Base-by-base conservation (phyloP, 805 yeast genomes). In the Kregervanrija pseudodelftensis region DNA sequence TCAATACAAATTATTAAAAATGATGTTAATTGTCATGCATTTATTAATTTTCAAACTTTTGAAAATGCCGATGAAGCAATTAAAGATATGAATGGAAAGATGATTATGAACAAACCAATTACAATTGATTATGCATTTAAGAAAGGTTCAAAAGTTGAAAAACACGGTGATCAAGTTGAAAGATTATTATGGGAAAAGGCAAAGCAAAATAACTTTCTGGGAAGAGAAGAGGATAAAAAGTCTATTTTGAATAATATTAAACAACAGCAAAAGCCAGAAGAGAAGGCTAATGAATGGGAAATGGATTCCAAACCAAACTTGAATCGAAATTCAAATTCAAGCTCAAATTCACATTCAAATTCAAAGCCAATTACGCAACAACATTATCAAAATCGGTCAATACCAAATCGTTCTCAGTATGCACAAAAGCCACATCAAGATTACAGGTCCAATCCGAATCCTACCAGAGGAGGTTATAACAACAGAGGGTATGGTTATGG, bases 151-250 rank as follows among this genome's bases (percentile, higher is more conserved):
- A 71, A 74, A 46, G 52, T 46, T 8, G 77, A 77, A 14, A 71
- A 74, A 40, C 95, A 86, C 54, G 96, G 96, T n/a, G 90, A 83
- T 53, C 73, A 72, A 34, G 77, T 79, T 0, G 96, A 90, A 59
- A 70, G 96, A 53, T 50, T 74, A 43, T 69, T 89, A 44, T 90
- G 91, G 37, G 53, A 52, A 33, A 56, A 57, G 44, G 63, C 62
- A 9, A 49, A 51, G 28, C 51, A 51, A 33, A 57, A 58, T 42
- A 49, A 58, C 37, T 51, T 50, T 16, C 35, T 43, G 37, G 40
- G 39, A 30, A 39, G 46, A 31, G 46, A 45, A 22, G 16, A 22
- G n/a, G 37, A 40, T 16, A 33, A 22, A 9, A 34, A 30, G n/a
- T 22, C 39, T 2, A 41, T 33, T 10, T 28, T 37, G 43, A 36